Conservation (phyloP, 2,329 filamentous ascomycete genomes). For the Phialocephala subalpina region DNA sequence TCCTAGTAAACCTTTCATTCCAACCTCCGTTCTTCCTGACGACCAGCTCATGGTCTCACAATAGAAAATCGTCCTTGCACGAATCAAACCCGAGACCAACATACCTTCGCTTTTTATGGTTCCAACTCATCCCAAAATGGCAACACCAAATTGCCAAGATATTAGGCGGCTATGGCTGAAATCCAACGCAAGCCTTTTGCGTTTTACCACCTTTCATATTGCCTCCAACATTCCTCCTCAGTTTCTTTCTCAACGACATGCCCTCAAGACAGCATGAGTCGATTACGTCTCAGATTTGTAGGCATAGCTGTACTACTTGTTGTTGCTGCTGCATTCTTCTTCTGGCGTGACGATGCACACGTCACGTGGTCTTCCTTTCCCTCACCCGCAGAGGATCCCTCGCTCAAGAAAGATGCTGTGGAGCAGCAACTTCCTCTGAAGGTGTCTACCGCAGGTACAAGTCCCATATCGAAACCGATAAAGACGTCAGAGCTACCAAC, state of each 20-base stretch:
- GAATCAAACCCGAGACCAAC: background rate
- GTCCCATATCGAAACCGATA: background rate
- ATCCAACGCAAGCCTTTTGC: background rate
- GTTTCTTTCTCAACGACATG: background rate
- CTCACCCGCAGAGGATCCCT: background rate
- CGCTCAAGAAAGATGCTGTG: background rate
- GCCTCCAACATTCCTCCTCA: slow-evolving; percentile 2
- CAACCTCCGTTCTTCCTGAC: background rate
- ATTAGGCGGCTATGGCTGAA: background rate
- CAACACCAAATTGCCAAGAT: slow-evolving; percentile 12
- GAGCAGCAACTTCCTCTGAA: background rate
- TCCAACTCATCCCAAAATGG: background rate
- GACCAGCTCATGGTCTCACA: background rate
- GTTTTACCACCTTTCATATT: background rate
- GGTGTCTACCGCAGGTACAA: background rate
- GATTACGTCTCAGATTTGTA: background rate
- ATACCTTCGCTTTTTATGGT: background rate
- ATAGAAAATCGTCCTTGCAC: background rate
- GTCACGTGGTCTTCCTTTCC: slow-evolving; percentile 6
- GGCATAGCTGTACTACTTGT: background rate
- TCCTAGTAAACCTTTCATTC: background rate
- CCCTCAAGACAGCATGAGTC: slow-evolving; percentile 7
- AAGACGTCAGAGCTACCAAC: background rate
- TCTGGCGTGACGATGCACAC: background rate
- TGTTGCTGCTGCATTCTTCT: background rate